Evolutionary conservation across 139 green algal species (phyloP).

Genomic region (Closterium sp.): DNA sequence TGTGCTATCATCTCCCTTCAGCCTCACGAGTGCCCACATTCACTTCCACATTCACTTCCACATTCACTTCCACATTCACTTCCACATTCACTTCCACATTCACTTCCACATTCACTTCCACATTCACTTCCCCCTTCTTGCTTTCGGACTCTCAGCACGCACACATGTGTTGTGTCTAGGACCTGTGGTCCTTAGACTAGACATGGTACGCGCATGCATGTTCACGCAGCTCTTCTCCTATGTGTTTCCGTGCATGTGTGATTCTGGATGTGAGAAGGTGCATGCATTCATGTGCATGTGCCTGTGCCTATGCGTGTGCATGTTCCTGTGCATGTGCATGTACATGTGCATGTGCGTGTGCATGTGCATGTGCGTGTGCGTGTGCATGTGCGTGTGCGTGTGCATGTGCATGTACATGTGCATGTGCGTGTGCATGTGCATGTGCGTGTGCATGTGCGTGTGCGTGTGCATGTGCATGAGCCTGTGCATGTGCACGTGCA

Average conservation of each 20-base stretch:
- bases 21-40: no score
- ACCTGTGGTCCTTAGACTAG: no score
- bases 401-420: neutral
- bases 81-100: no score
- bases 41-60: no score
- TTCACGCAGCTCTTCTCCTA: neutral
- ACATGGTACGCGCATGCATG: neutral
- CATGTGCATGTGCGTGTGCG: neutral
- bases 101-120: no score
- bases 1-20: no score
- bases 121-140: no score
- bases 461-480: neutral
- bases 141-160: no score
- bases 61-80: no score
- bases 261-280: neutral
- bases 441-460: neutral
- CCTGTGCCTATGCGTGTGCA: neutral
- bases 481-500: neutral
- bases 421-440: neutral
- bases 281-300: neutral
- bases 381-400: neutral
- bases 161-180: no score
- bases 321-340: conserved; percentile 7
- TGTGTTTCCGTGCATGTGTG: neutral
- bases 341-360: neutral